Base-by-base conservation (phyloP, 169 alveolate species). In the Plasmodium knowlesi region DNA sequence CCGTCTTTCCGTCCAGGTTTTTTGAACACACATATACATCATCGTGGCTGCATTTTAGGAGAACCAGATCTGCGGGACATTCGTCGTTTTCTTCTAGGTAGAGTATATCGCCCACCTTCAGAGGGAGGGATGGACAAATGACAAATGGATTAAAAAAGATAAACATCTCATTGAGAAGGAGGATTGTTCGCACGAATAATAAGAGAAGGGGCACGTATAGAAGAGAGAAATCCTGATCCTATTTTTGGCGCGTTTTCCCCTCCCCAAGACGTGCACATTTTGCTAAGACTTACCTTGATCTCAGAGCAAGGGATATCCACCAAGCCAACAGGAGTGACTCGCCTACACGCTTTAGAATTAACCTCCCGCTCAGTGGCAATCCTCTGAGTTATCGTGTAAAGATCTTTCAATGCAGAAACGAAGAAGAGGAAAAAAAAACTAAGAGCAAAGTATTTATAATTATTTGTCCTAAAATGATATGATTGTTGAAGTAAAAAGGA, bases 101-200 rank as follows among this genome's bases (percentile, higher is more conserved):
- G 28, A 83, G 32, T 39, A 83, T 53, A 25, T 83, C 92, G 25
- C 92, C 92, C n/a, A 83, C 92, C 92, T 83, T 67, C 30, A 22
- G 41, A 22, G 71, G 37, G 32, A 12, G 22, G 10, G 12, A 1
- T 19, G 30, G 10, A 8, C 25, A 67, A 83, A 25, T 4, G 32
- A 34, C 2, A 61, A 61, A n/a, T 2, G 32, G 37, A 50, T 14
- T 12, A 50, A 50, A 14, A 6, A 19, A 22, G 61, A 8, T 14
- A 22, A 50, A 16, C 61, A 14, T 16, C 61, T 16, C 61, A 50
- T 22, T 50, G 19, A 8, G 25, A 50, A 50, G 61, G 22, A 6
- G 61, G 22, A 16, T 5, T 22, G 0, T 8, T 3, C 61, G 2
- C 61, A 1, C 61, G 22, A 50, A 50, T 50, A 3, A 50, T 16